phyloP scores from a whole-genome alignment of 2,329 filamentous ascomycete genomes.

The Ophiocordyceps unilateralis region DNA sequence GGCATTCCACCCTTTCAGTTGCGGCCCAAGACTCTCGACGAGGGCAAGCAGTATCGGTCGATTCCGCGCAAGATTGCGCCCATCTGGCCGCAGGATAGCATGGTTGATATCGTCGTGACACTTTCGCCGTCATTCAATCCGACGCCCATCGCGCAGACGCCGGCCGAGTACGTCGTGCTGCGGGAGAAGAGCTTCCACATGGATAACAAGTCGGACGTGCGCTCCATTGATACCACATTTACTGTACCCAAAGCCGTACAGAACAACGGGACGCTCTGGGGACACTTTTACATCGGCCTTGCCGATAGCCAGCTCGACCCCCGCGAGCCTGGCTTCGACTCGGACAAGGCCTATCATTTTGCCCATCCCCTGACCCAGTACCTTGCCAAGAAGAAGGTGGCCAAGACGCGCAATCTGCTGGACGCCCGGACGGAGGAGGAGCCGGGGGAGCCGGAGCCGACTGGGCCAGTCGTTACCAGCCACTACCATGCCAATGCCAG shows the following conservation, averaged over 20 bases:
- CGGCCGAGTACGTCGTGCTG: constrained; percentile 54
- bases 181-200: constrained; percentile 66
- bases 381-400: constrained; percentile 74
- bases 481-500: constrained; percentile 96
- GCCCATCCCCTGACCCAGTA: constrained; percentile 76
- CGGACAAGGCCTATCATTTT: constrained; percentile 66
- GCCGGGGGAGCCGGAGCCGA: constrained; percentile 31
- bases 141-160: constrained; percentile 45
- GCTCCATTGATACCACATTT: constrained; percentile 62
- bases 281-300: constrained; percentile 79
- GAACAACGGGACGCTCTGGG: constrained; percentile 85
- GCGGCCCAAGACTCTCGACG: constrained; percentile 41
- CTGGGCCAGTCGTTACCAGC: constrained; percentile 56
- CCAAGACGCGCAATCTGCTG: constrained; percentile 80
- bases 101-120: constrained; percentile 71
- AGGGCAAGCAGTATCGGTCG: constrained; percentile 43
- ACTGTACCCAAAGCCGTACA: constrained; percentile 64
- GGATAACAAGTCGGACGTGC: constrained; percentile 62
- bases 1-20: constrained; percentile 47
- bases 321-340: constrained; percentile 51
- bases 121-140: constrained; percentile 60
- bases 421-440: constrained; percentile 23
- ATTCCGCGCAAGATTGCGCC: constrained; percentile 61
- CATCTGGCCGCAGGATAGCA: constrained; percentile 69
- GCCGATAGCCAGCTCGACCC: constrained; percentile 65